These are phyloP conservation scores for Talaromyces sp. DNA, from an alignment of 2,329 filamentous ascomycete genomes.

Conservation along the genomic window DNA sequence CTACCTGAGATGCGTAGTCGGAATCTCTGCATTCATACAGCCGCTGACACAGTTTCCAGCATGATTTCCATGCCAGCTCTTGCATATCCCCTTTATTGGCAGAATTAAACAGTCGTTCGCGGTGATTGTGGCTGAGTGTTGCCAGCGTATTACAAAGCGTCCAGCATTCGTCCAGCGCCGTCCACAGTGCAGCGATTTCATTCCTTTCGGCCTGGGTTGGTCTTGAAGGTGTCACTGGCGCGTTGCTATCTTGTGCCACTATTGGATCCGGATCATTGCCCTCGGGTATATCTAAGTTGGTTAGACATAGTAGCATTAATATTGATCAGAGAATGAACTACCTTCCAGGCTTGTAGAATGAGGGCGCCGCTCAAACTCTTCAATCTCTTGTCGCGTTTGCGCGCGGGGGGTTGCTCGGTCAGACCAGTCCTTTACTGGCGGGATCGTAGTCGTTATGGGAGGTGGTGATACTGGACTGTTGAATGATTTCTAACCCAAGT, in stretches of 20 bases:
- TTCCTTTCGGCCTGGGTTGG: constrained; percentile 48
- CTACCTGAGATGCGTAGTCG: constrained; percentile 61
- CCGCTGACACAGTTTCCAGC: constrained; percentile 87
- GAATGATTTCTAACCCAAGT: constrained; percentile 18
- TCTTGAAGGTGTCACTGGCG: constrained; percentile 27
- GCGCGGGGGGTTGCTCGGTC: constrained; percentile 74
- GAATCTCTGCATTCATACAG: constrained; percentile 78
- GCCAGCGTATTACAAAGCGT: constrained; percentile 88
- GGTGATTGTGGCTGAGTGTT: constrained; percentile 76
- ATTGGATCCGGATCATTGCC: constrained; percentile 17
- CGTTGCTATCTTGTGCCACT: constrained; percentile 16
- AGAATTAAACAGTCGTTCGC: constrained; percentile 71
- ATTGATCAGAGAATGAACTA: constrained; percentile 34
- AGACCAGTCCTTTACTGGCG: constrained; percentile 59
- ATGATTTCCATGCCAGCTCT: constrained; percentile 87
- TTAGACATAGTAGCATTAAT: not conserved
- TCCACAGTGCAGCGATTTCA: constrained; percentile 61
- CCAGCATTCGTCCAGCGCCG: constrained; percentile 84
- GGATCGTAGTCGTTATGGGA: constrained; percentile 69
- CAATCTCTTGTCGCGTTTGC: constrained; percentile 73
- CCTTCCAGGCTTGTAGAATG: constrained; percentile 74
- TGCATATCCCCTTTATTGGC: constrained; percentile 71
- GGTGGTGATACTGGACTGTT: constrained; percentile 57
- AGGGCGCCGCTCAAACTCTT: constrained; percentile 46
- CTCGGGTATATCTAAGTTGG: constrained; percentile 28